phyloP scores from a whole-genome alignment of 805 yeast species.

The Candida vartiovaarae region DNA sequence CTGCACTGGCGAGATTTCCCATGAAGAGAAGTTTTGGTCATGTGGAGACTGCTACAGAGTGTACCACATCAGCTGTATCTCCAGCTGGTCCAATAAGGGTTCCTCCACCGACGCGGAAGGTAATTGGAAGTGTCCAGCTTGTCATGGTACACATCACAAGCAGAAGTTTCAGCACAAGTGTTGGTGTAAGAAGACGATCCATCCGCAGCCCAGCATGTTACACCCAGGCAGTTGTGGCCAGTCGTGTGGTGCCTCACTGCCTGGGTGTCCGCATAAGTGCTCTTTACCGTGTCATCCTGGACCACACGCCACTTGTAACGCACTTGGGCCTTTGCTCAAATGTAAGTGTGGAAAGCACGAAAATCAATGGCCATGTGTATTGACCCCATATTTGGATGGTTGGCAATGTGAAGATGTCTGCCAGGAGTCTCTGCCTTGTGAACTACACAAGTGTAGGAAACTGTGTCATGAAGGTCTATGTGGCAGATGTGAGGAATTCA shows the following conservation, averaged over 20 bases:
- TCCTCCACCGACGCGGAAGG: slow-evolving; percentile 53
- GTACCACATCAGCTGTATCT: slow-evolving; percentile 78
- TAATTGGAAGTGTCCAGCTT: slow-evolving; percentile 83
- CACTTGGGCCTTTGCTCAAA: slow-evolving; percentile 60
- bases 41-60: slow-evolving; percentile 75
- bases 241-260: slow-evolving; percentile 54
- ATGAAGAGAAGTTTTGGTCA: slow-evolving; percentile 65
- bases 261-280: slow-evolving; percentile 67
- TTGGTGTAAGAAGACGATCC: slow-evolving; percentile 80
- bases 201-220: slow-evolving; percentile 53
- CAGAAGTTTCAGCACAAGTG: slow-evolving; percentile 60
- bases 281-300: slow-evolving; percentile 81
- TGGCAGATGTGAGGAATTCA: slow-evolving; percentile 54
- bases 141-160: slow-evolving; percentile 44
- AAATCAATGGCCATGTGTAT: slow-evolving; percentile 64
- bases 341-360: slow-evolving; percentile 70
- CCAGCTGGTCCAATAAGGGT: slow-evolving; percentile 80
- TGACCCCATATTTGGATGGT: slow-evolving; percentile 60
- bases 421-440: slow-evolving; percentile 59
- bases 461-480: slow-evolving; percentile 80
- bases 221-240: slow-evolving; percentile 88
- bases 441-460: slow-evolving; percentile 54
- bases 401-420: slow-evolving; percentile 66
- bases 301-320: slow-evolving; percentile 75
- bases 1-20: slow-evolving; percentile 77